These are phyloP conservation scores for Teratosphaeria pseudoeucalypti DNA, from an alignment of 2,329 filamentous ascomycete species.

Conservation along the genomic window DNA sequence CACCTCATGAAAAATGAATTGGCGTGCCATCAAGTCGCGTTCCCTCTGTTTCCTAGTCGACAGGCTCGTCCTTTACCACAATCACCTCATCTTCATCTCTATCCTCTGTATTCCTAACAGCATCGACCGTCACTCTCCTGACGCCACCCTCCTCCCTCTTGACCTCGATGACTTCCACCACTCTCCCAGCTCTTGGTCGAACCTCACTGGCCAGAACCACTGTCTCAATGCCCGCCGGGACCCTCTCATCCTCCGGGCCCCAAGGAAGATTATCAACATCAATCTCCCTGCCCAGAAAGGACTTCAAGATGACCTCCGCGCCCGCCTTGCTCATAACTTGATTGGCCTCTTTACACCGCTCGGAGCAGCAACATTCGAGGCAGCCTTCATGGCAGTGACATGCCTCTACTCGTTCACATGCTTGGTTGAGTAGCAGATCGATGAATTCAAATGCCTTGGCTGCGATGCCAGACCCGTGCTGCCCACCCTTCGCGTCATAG, in stretches of 20 bases:
- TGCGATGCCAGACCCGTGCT: conserved; percentile 72
- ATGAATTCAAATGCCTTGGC: conserved; percentile 92
- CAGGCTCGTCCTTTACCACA: conserved; percentile 25
- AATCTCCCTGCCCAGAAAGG: conserved; percentile 63
- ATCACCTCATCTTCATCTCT: conserved; percentile 16
- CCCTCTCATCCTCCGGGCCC: conserved; percentile 61
- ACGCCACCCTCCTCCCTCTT: conserved; percentile 24
- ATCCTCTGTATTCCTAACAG: conserved; percentile 7
- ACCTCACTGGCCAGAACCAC: conserved; percentile 65
- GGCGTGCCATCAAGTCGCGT: background rate
- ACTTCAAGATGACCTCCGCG: conserved; percentile 68
- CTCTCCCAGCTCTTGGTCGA: conserved; percentile 30
- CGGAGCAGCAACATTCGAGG: conserved; percentile 78
- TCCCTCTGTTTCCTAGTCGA: conserved; percentile 8
- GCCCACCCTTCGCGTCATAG: conserved; percentile 87
- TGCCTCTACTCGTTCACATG: conserved; percentile 61
- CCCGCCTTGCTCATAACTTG: conserved; percentile 91
- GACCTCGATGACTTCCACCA: conserved; percentile 32
- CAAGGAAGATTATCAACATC: conserved; percentile 78
- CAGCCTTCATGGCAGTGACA: conserved; percentile 76
- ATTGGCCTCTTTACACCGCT: conserved; percentile 75
- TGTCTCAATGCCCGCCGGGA: conserved; percentile 68
- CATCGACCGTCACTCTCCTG: conserved; percentile 19
- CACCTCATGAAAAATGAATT: background rate
- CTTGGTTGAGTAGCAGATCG: conserved; percentile 65